Evolutionary conservation across 140 eudicot genomes (phyloP), one percentile per base, ranked within the genome.

Genomic region (Cichorium intybus): DNA sequence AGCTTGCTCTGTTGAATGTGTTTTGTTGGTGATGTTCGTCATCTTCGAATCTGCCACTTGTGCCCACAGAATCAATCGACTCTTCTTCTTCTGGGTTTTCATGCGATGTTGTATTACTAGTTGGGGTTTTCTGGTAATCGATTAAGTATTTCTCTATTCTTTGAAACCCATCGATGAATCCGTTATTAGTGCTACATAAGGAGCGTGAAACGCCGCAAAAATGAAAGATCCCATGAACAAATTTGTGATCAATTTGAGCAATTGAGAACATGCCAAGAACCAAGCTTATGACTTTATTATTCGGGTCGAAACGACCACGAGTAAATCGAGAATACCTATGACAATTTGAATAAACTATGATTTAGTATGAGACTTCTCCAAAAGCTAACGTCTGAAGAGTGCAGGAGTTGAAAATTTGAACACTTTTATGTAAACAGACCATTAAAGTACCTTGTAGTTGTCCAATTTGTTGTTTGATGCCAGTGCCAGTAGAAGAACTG

Each of bases 181-280:
- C 71, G 60, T 45, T 83, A 28, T 78, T 72, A 58, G 33, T 53
- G 71, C 72, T 79, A 68, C 95, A 91, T 43, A 87, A 68, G 24
- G 68, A 50, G 26, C 96, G 86, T 27, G 86, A 80, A 64, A 73
- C 37, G 24, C 67, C n/a, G 64, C 60, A 45, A 49, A 73, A 62
- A 50, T 64, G 37, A 33, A 80, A 78, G 37, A 68, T 53, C 0
- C 72, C 26, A 21, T 66, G 69, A 61, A 78, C 26, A 48, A 74
- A 56, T 72, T 81, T 82, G 66, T 55, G 84, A 64, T 79, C 81
- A 46, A 76, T 55, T 63, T 31, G 79, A 71, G 88, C 69, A 68
- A 84, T 80, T 48, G 79, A 35, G 84, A 73, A 77, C 96, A 91
- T 90, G 64, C 77, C 73, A 66, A 69, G 68, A 70, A 59, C 58